Percentiles rank a stretch among this genome's conserved stretches.
Conservation (phyloP, 345 rosid genomes). For the Gynandropsis gynandra region DNA sequence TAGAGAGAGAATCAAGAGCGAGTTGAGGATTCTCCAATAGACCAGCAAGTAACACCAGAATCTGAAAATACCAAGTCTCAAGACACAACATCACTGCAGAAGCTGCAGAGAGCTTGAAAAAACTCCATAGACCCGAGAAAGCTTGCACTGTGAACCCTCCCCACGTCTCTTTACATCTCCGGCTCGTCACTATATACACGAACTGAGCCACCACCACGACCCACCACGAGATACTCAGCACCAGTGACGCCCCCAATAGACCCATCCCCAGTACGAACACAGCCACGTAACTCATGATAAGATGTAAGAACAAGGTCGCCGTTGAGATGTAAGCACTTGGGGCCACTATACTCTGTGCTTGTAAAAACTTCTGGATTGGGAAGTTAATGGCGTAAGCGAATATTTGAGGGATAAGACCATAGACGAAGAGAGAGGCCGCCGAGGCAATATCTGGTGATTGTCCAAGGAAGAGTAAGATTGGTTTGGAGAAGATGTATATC, state of each 20-base stretch:
- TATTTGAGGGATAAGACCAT: conserved; percentile 56
- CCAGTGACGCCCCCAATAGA: conserved; percentile 43
- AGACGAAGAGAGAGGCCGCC: conserved; percentile 45
- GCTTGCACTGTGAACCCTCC: conserved; percentile 40
- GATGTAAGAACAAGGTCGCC: conserved; percentile 30
- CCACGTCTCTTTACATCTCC: conserved; percentile 41
- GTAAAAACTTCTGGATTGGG: conserved; percentile 56
- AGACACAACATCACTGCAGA: conserved; percentile 63
- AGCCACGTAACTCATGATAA: conserved; percentile 39
- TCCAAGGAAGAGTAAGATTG: conserved; percentile 39
- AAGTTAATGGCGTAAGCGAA: conserved; percentile 52
- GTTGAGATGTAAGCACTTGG: conserved; percentile 54
- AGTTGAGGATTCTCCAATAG: conserved; percentile 48
- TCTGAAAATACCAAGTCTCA: conserved; percentile 56
- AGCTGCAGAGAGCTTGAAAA: conserved; percentile 50
- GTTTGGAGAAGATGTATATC: conserved; percentile 42
- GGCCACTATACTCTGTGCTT: conserved; percentile 52
- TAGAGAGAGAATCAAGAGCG: conserved; percentile 37
- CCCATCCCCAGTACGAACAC: conserved; percentile 37
- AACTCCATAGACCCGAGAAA: conserved; percentile 35
- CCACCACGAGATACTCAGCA: conserved; percentile 56
- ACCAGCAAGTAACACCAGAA: conserved; percentile 49
- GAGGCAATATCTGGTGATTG: conserved; percentile 49
- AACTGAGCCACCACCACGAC: conserved; percentile 45
- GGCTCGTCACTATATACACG: conserved; percentile 38